Evolutionary conservation across 345 rosid genomes (phyloP), one percentile per base, ranked within the genome.

Genomic region (Eucalyptus grandis): DNA sequence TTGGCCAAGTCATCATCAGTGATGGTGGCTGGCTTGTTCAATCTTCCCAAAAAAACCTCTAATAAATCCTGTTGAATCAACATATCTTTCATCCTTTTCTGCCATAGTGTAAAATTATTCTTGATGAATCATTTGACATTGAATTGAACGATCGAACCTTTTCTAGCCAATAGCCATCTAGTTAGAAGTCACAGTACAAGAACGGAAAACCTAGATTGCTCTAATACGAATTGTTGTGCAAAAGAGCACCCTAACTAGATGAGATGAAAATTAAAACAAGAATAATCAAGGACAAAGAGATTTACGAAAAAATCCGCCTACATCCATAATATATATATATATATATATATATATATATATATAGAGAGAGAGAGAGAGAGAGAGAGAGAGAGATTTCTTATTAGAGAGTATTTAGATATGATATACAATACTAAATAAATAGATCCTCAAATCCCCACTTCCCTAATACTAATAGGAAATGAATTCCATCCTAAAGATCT

Each of bases 121-220:
- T 65, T 65, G 1, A 4, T 65, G 37, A 65, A 65, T 65, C 37
- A 3, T 65, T 65, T 4, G 17, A 30, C 9, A 2, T n/a, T 2
- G 3, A 65, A 65, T 65, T 0, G 19, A 65, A 65, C 5, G 2
- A 4, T 65, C 0, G 2, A 65, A 7, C 72, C 0, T n/a, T 65
- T 30, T 65, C 37, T 4, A n/a, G 37, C 19, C 10, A 62, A 17
- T 7, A 30, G 72, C 19, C 37, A 65, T 2, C 19, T 65, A 65
- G 37, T 65, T 2, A 7, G 3, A 65, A 65, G 34, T 7, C 9
- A 1, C 1, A 65, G 0, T 65, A 65, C 0, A 14, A 0, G 72
- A 65, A 65, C 0, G 3, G 0, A 65, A 4, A 30, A 65, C 19
- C 10, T n/a, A 9, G 37, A n/a, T 65, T 65, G 10, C 72, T n/a